Base-by-base conservation (phyloP, 495 filamentous ascomycete species). In the Hypoxylon fragiforme region DNA sequence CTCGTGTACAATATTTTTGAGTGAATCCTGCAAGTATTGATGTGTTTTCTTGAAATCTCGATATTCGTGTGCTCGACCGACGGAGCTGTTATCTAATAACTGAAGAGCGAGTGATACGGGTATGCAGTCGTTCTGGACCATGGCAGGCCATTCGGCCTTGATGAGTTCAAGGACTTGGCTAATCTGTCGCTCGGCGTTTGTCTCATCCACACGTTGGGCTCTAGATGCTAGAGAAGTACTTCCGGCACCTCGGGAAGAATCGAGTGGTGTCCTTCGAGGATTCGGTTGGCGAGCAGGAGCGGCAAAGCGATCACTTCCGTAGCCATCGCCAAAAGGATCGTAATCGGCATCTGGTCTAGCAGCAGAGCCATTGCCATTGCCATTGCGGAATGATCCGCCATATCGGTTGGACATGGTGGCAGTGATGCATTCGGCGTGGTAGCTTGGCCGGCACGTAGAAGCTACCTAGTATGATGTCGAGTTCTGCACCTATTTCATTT, bases 1-100 rank as follows among this genome's bases (percentile, higher is more conserved):
- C 73, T 97, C 92, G 70, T 99, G 96, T 41, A 99, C 94, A 66
- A 99, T 96, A 38, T 86, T 84, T 70, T 95, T 96, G 50, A 99
- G 75, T 2, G 95, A 91, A 62, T 84, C 84, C 66, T 99, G 94
- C 15, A 99, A 82, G 60, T 90, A 84, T 57, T 83, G 73, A 66
- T 96, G 90, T 44, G 89, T 89, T 34, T 84, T 77, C 61, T 89
- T 77, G 67, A 97, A 97, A 39, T 88, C 81, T 41, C 81, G 81
- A 67, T 96, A 90, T 56, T 92, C 88, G 65, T 89, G 83, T 28
- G 92, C 92, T 49, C 91, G 85, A 21, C 94, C 94, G 50, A 99
- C 81, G 2, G 92, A 96, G 71, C 91, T 96, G 24, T 85, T 85
- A 69, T 99, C 94, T 76, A 97, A 85, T 64, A 99, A 72, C 73